Base-by-base conservation (phyloP, 495 filamentous ascomycete species). In the Penicillium odoratum region DNA sequence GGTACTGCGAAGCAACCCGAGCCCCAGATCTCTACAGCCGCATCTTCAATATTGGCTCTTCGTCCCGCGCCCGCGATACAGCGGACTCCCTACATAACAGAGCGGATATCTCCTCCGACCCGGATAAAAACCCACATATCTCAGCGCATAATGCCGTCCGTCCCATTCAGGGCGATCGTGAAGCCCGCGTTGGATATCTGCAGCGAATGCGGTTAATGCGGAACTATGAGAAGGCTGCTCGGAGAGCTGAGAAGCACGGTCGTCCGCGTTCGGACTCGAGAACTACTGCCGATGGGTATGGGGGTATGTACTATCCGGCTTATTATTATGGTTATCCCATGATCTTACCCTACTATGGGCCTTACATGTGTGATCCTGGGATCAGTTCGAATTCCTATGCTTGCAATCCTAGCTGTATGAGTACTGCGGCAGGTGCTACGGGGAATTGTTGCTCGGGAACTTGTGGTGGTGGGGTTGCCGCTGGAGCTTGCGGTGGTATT, bases 1-100 rank as follows among this genome's bases (percentile, higher is more conserved):
- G 91, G 90, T 92, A 91, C 66, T 96, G 91, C 72, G 90, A 93
- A 76, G 83, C 87, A 21, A 83, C 89, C 58, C 86, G 91, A 11
- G 82, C 83, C 36, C 59, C 72, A n/a, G 68, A 73, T 43, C 70
- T 82, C 9, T 83, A 88, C 68, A 59, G 60, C 47, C 82, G 79
- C 43, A 36, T 76, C 34, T 59, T 71, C 59, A 61, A 56, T 29
- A 57, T 63, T 40, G 63, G 57, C 13, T 64, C 63, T 9, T 65
- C 74, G 59, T 59, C 70, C 38, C 65, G 63, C 58, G 68, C 75
- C 31, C 62, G 69, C 47, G 26, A 64, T 15, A 66, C 61, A 47
- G 81, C 84, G 30, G 69, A 80, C 48, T 75, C 83, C 48, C 70
- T 78, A 9, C 74, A 76, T 58, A 81, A 86, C 63, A 21, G 38